These are phyloP conservation scores for Ramalina peruviana DNA, from an alignment of 495 filamentous ascomycete genomes.

Conservation along the genomic window DNA sequence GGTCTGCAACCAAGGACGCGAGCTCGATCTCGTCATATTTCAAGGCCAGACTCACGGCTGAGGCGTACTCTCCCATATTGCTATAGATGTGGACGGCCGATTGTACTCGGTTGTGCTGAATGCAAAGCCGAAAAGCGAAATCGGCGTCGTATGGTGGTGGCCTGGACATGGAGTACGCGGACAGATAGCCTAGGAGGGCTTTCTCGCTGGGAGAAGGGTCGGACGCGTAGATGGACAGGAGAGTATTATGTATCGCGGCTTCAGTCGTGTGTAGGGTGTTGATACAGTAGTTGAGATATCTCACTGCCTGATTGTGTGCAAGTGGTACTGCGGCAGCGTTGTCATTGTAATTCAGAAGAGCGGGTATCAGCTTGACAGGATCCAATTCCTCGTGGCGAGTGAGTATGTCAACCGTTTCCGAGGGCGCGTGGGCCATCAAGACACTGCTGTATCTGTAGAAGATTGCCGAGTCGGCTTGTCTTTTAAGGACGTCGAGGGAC, in stretches of 20 bases:
- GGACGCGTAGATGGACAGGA: slow-evolving; percentile 91
- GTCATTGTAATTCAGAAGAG: slow-evolving; percentile 83
- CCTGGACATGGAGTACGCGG: slow-evolving; percentile 49
- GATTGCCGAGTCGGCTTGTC: slow-evolving; percentile 78
- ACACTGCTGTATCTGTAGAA: slow-evolving; percentile 95
- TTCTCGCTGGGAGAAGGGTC: slow-evolving; percentile 69
- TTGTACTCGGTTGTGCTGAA: slow-evolving; percentile 80
- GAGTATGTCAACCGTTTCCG: slow-evolving; percentile 78
- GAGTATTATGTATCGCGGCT: slow-evolving; percentile 90
- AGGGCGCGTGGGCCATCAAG: slow-evolving; percentile 77
- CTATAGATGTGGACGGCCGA: slow-evolving; percentile 94
- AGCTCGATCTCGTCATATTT: slow-evolving; percentile 81
- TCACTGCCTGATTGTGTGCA: slow-evolving; percentile 77
- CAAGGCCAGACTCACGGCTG: slow-evolving; percentile 83
- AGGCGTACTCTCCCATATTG: slow-evolving; percentile 80
- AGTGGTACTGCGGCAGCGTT: slow-evolving; percentile 36
- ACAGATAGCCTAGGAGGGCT: slow-evolving; percentile 73
- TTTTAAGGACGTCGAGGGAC: slow-evolving; percentile 72
- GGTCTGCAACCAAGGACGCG: slow-evolving; percentile 78
- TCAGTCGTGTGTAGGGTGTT: slow-evolving; percentile 71
- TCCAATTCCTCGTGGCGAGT: slow-evolving; percentile 88
- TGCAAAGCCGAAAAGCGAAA: slow-evolving; percentile 90
- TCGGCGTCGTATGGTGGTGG: slow-evolving; percentile 87
- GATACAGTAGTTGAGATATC: slow-evolving; percentile 88
- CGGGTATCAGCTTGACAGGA: slow-evolving; percentile 77